Conservation (phyloP, 2,329 filamentous ascomycete genomes). For the Botryosphaeria dothidea region DNA sequence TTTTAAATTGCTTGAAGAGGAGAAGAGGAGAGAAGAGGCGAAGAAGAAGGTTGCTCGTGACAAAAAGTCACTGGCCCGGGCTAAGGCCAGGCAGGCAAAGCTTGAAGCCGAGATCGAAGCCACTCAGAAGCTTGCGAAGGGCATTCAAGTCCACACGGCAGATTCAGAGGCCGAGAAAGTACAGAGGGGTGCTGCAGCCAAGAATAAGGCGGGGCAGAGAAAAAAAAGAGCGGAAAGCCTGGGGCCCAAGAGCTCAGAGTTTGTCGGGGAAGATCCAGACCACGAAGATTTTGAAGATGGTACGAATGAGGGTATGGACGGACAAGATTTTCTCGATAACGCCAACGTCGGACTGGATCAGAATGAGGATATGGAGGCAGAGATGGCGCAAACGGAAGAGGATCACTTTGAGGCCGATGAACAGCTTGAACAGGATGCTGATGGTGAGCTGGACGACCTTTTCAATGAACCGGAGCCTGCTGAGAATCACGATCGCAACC, state of each 20-base stretch:
- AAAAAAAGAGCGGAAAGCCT: neutral
- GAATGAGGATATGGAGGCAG: neutral
- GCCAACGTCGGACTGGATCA: neutral
- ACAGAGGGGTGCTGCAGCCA: neutral
- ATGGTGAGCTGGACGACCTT: neutral
- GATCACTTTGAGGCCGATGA: neutral
- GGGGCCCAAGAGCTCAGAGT: neutral
- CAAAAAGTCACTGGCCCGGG: neutral
- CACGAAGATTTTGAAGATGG: neutral
- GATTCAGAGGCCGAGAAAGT: too few relatives aligned
- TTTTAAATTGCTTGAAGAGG: neutral
- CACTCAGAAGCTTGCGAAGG: neutral
- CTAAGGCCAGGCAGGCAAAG: neutral
- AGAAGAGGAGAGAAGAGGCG: neutral
- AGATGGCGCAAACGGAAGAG: neutral
- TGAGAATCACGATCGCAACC: neutral
- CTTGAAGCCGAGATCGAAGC: neutral
- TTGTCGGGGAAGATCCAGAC: neutral
- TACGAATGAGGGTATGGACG: neutral
- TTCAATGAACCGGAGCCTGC: neutral
- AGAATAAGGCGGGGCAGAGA: neutral
- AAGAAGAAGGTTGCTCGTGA: neutral
- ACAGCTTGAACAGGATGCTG: neutral
- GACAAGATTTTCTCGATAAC: neutral
- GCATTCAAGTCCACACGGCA: too few relatives aligned